phyloP scores from a whole-genome alignment of 164 flowering plant species.

The Sedum album region DNA sequence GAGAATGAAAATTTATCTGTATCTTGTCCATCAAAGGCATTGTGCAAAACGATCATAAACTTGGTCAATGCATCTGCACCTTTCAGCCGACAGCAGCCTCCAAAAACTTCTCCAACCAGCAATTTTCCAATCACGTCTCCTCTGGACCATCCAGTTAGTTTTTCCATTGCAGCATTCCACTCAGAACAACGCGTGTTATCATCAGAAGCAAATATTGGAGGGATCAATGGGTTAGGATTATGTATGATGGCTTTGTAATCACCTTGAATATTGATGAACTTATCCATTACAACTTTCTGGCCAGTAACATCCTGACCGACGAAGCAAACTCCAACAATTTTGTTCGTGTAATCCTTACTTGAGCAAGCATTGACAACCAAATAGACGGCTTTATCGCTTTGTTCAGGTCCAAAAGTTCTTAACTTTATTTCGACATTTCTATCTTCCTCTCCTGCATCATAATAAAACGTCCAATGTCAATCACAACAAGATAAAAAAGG shows the following conservation, averaged over 20 bases:
- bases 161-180: conserved; percentile 39
- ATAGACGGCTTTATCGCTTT: conserved; percentile 18
- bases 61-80: conserved; percentile 64
- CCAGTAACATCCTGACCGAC: conserved; percentile 32
- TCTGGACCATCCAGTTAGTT: no score
- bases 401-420: conserved; percentile 18
- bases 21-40: conserved; percentile 66
- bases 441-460: conserved; percentile 27
- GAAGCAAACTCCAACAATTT: conserved; percentile 29
- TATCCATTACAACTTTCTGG: conserved; percentile 30
- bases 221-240: no score
- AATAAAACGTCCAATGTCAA: not conserved
- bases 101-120: conserved; percentile 26
- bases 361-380: conserved; percentile 31
- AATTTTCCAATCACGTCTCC: conserved; percentile 29
- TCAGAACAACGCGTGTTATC: conserved; percentile 33
- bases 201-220: no score
- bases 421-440: conserved; percentile 27
- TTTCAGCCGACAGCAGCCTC: conserved; percentile 8
- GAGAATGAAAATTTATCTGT: conserved; percentile 73
- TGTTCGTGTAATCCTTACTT: conserved; percentile 27
- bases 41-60: conserved; percentile 66
- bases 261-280: no score
- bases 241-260: no score
- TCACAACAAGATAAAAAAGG: not conserved